A percentile compares a stretch with the other conserved stretches of the same genome.
These are phyloP conservation scores for Mycena metata DNA, from an alignment of 768 basidiomycete genomes.

Conservation along the genomic window DNA sequence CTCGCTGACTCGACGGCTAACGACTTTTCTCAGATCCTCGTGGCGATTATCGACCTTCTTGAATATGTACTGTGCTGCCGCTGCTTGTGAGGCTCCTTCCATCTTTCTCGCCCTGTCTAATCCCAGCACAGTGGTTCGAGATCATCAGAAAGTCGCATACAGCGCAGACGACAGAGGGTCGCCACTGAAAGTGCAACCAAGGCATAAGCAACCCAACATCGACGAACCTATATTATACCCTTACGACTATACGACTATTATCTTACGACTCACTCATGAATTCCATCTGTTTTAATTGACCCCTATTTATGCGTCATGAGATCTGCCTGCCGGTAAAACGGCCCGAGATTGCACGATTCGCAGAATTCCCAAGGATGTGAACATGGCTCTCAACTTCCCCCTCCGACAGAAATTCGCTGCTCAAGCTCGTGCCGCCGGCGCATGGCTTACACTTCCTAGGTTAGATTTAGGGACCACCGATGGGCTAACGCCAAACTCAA, in stretches of 20 bases:
- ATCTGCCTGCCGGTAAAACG: slow-evolving; percentile 5
- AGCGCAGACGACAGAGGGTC: slow-evolving; percentile 6
- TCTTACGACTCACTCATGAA: background rate
- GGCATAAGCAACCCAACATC: too few species aligned
- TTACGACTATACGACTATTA: too few species aligned
- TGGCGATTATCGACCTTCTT: background rate
- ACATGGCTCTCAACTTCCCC: slow-evolving; percentile 40
- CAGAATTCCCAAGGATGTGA: background rate
- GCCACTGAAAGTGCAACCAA: background rate
- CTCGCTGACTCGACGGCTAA: background rate
- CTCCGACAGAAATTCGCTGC: slow-evolving; percentile 39
- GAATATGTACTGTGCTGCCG: slow-evolving; percentile 20
- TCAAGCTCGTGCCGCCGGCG: slow-evolving; percentile 40
- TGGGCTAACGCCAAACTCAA: background rate
- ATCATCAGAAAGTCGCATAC: slow-evolving; percentile 1
- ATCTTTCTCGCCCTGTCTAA: background rate
- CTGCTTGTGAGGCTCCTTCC: slow-evolving; percentile 19
- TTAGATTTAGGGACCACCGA: slow-evolving; percentile 1
- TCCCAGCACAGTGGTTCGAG: slow-evolving; percentile 17
- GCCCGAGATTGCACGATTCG: background rate
- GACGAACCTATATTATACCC: too few species aligned
- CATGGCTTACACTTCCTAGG: slow-evolving; percentile 43
- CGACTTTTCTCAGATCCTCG: slow-evolving; percentile 2
- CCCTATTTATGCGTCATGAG: background rate
- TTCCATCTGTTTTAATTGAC: too few species aligned